Evolutionary conservation across 805 yeast species (phyloP), one percentile per base, ranked within the genome.

Genomic region (Starmerella potacharoeniae): DNA sequence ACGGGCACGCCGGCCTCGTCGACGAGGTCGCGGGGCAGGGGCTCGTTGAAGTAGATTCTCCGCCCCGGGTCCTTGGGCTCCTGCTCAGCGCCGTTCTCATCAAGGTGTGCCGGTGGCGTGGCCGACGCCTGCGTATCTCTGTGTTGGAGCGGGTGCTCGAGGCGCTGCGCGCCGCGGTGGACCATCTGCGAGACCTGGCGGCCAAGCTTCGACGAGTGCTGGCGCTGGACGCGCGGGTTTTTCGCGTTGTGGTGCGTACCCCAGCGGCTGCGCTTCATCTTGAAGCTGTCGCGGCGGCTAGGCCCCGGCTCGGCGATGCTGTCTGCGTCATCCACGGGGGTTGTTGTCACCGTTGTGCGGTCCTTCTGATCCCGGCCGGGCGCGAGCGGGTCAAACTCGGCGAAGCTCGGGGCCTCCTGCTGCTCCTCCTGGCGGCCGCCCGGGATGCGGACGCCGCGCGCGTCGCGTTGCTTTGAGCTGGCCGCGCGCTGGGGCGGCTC

Each of bases 171-270:
- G 33, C 53, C 53, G 6, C 42, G 45, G 35, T 57, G 61, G 13
- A 58, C 51, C 58, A 58, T 53, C 7, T 58, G 60, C 47, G 58
- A 57, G 31, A 58, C 44, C 17, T 58, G 61, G 11, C 62, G 54
- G 11, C 62, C 61, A 8, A 58, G 54, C 9, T 36, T 52, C 17
- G 54, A 29, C 17, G 49, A 29, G 22, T 49, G 50, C 22, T 44
- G 50, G 33, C 54, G 54, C 31, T 10, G 14, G 17, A 40, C 29
- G 34, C 42, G 51, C 4, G 46, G 54, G 8, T 49, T 50, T 56
- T 80, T 79, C 64, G 81, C 79, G 14, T 46, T 17, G 62, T 95
- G 77, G 60, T 84, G 87, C 4, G 97, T 90, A 56, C 96, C 96
- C 95, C 95, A 87, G 6, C 63, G 58, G 41, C 57, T 45, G 41